These are phyloP conservation scores for Bocquillonia castaneifolia DNA, from an alignment of 441 rosid genomes.

Conservation along the genomic window DNA sequence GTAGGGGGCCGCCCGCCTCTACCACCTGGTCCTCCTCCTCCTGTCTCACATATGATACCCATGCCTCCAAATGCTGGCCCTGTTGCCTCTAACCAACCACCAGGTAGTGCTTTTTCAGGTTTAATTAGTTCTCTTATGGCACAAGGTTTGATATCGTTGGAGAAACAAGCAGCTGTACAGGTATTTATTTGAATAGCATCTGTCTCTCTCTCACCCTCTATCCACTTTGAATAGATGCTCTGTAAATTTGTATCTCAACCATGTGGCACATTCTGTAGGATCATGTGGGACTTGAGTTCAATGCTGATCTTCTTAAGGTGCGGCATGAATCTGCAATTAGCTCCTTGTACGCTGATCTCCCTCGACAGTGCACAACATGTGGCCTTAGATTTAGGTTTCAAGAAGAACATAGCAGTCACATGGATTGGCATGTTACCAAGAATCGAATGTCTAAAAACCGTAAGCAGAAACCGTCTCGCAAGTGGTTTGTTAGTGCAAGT, in stretches of 20 bases:
- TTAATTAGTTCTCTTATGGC: conserved; percentile 81
- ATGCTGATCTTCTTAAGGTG: conserved; percentile 70
- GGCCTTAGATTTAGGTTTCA: conserved; percentile 90
- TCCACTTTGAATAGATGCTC: background rate
- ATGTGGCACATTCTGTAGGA: conserved; percentile 48
- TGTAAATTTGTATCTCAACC: conserved; percentile 19
- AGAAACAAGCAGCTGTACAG: conserved; percentile 59
- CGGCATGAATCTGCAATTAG: conserved; percentile 76
- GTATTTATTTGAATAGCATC: conserved; percentile 36
- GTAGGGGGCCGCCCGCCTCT: conserved; percentile 53
- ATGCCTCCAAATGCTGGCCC: conserved; percentile 43
- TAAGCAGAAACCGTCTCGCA: conserved; percentile 83
- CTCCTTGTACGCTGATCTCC: conserved; percentile 77
- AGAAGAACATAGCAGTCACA: conserved; percentile 92
- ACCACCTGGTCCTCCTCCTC: conserved; percentile 53
- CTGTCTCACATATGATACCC: conserved; percentile 43
- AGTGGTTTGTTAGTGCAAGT: conserved; percentile 88
- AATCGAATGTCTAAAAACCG: conserved; percentile 92
- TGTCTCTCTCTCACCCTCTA: conserved; percentile 6
- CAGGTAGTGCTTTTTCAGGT: conserved; percentile 66
- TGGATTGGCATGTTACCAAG: conserved; percentile 99
- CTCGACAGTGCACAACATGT: conserved; percentile 95
- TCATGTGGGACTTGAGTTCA: conserved; percentile 64
- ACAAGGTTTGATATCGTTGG: conserved; percentile 79
- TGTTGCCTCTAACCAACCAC: conserved; percentile 43